These are phyloP conservation scores for Botryotinia narcissicola DNA, from an alignment of 2,329 filamentous ascomycete species.

Conservation along the genomic window DNA sequence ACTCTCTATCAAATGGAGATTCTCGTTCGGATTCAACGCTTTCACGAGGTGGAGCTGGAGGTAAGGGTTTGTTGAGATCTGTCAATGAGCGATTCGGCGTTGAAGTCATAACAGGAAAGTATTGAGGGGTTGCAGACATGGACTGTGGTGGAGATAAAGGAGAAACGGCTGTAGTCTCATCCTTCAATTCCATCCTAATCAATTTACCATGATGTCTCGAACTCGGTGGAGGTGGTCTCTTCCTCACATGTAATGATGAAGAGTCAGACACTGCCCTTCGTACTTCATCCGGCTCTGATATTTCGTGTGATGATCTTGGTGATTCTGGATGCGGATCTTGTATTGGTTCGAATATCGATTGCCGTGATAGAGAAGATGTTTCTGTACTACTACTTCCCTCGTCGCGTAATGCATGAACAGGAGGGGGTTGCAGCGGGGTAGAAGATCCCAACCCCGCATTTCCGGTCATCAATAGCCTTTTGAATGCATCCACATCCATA, in stretches of 20 bases:
- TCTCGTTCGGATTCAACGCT: conserved; percentile 45
- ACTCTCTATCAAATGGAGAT: conserved; percentile 54
- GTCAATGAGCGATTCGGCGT: conserved; percentile 40
- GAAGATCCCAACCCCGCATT: conserved; percentile 46
- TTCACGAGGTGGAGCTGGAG: conserved; percentile 50
- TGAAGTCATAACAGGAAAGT: conserved; percentile 27
- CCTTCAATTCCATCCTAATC: conserved; percentile 53
- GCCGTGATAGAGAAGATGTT: conserved; percentile 56
- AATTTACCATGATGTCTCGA: conserved; percentile 78
- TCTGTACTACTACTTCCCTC: conserved; percentile 55
- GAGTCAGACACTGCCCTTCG: conserved; percentile 37
- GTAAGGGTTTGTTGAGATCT: conserved; percentile 62
- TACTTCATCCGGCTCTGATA: conserved; percentile 54
- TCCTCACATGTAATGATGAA: conserved; percentile 48
- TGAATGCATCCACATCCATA: conserved; percentile 77
- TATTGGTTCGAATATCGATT: conserved; percentile 55
- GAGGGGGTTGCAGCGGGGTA: conserved; percentile 34
- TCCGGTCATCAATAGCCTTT: conserved; percentile 72
- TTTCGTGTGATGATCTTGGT: conserved; percentile 58
- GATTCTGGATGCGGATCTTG: conserved; percentile 46
- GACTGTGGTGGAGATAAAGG: conserved; percentile 32
- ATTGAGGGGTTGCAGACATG: conserved; percentile 28
- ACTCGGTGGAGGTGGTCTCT: conserved; percentile 70
- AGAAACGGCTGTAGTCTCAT: conserved; percentile 41
- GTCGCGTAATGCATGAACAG: conserved; percentile 34